Base-by-base conservation (phyloP, 108 stramenopile species). In the Heterococcus sp. region DNA sequence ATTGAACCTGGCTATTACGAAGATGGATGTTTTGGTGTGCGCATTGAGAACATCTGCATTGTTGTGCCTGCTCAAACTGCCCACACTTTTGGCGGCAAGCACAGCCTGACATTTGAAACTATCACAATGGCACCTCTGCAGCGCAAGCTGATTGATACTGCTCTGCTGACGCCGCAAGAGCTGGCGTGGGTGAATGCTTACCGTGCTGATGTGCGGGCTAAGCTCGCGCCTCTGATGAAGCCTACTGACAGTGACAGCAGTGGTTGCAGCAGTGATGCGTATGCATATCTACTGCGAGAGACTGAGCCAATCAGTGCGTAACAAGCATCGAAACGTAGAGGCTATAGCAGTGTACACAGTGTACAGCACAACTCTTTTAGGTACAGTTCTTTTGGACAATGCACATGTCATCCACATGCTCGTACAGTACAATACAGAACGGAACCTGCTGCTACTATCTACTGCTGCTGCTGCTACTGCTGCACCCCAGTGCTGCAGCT, bases 1-100 rank as follows among this genome's bases (percentile, higher is more conserved):
- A 97, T 97, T 79, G 98, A 99, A 73, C 98, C 98, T 3, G 98
- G 98, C n/a, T 97, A 90, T 69, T 99, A 99, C 80, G 73, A 71
- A 64, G 92, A 92, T 76, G 97, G 94, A 2, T 87, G 86, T 71
- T 97, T 94, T 82, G 98, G 97, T 37, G 93, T 98, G 58, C 91
- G 98, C 28, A 97, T 97, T 70, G 96, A 99, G 71, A 86, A 76
- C 72, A 35, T 81, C 39, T 38, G 72, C 4, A 72, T 73, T 32
- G 73, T 81, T 34, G 72, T 70, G 64, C 71, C 72, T 36, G 34
- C 79, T 37, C 72, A 72, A 27, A 38, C 73, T 3, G 39, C 30
- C 3, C 72, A 81, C 31, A 65, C 67, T 11, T 64, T 72, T 26
- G 72, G 72, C 26, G 79, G 69, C 32, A 28, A 68, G 74, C 75